Conservation (phyloP, 164 flowering plant genomes). For the Vitis rotundifolia region DNA sequence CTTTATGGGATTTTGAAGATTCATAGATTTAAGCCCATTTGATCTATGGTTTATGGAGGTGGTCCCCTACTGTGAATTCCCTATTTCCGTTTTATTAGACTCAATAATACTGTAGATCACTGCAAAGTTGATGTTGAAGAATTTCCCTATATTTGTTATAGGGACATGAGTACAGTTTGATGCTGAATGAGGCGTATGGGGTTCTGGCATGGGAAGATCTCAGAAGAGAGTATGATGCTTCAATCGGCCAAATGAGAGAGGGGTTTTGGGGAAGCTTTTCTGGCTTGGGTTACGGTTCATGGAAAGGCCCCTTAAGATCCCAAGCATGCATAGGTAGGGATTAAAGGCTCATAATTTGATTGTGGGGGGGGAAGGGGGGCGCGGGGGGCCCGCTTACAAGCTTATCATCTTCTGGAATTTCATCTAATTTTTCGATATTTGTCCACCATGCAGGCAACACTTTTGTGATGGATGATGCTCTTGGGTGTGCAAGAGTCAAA, state of each 20-base stretch:
- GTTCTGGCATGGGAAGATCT: slow-evolving; percentile 58
- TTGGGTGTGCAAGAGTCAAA: slow-evolving; percentile 62
- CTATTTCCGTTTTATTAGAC: no score
- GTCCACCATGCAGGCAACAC: slow-evolving; percentile 67
- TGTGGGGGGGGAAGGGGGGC: no score
- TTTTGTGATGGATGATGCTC: slow-evolving; percentile 58
- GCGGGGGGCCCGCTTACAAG: no score
- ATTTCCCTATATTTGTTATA: slow-evolving; percentile 18
- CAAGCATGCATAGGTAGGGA: slow-evolving; percentile 63
- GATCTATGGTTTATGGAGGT: no score
- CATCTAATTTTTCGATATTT: background rate
- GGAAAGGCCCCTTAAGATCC: slow-evolving; percentile 65
- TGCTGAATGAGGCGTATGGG: slow-evolving; percentile 63
- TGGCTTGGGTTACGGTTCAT: slow-evolving; percentile 39
- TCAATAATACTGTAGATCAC: no score
- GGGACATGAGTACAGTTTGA: slow-evolving; percentile 62
- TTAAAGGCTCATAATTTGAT: background rate
- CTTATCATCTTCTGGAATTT: background rate
- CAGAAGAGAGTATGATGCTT: slow-evolving; percentile 61
- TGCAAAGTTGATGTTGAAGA: background rate
- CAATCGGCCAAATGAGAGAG: slow-evolving; percentile 30
- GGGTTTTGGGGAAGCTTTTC: slow-evolving; percentile 18
- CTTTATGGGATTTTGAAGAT: no score
- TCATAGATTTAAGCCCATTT: no score
- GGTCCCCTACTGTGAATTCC: no score